phyloP scores from a whole-genome alignment of 768 basidiomycete species.

The Termitomyces sp. region DNA sequence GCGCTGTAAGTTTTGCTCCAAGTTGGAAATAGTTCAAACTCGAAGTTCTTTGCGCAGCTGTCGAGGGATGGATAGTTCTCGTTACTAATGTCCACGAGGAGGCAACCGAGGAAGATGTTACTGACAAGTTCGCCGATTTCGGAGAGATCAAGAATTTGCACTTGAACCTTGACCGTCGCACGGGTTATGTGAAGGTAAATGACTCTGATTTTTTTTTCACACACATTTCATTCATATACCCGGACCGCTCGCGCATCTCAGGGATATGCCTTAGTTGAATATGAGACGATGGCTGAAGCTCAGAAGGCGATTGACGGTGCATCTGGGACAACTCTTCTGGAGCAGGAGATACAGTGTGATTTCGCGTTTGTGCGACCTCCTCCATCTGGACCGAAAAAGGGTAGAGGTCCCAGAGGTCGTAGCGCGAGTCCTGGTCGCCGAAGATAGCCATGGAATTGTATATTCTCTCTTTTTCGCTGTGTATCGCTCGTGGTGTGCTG shows the following conservation, averaged over 20 bases:
- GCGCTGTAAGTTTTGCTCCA: conserved; percentile 55
- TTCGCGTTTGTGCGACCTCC: conserved; percentile 91
- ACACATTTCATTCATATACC: not conserved
- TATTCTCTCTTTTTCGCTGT: not conserved
- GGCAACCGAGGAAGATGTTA: conserved; percentile 94
- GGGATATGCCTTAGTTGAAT: conserved; percentile 98
- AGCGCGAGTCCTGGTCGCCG: conserved; percentile 77
- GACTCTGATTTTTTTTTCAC: conserved; percentile 2
- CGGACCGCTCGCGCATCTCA: conserved; percentile 24
- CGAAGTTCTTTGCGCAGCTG: conserved; percentile 47
- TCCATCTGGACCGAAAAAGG: conserved; percentile 76
- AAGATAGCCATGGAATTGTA: conserved; percentile 23
- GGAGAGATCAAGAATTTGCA: conserved; percentile 98
- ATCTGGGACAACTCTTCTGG: conserved; percentile 75
- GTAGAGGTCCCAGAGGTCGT: conserved; percentile 62
- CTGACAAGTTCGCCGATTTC: conserved; percentile 93
- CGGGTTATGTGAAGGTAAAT: conserved; percentile 95
- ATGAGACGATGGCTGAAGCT: conserved; percentile 92
- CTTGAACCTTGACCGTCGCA: conserved; percentile 92
- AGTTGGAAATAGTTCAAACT: not conserved
- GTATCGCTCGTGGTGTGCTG: not conserved
- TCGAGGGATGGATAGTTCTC: conserved; percentile 98
- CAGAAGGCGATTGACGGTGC: conserved; percentile 92
- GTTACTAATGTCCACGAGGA: conserved; percentile 98
- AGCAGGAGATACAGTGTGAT: conserved; percentile 84